Conservation (phyloP, 2,329 filamentous ascomycete genomes). For the Parastagonospora avenae region DNA sequence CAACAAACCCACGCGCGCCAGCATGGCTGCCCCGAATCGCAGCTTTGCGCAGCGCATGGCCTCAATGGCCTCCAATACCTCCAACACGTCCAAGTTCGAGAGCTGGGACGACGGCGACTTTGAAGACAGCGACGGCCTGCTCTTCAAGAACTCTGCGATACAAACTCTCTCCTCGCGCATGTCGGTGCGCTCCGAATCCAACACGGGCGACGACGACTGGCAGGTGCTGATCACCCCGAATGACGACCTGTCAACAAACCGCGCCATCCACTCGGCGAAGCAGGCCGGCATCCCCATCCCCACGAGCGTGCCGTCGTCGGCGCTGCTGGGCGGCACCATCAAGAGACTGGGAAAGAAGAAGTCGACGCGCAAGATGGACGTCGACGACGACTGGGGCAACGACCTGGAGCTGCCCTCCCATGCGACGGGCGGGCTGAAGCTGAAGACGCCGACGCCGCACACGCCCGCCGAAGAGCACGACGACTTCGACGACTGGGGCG, state of each 20-base stretch:
- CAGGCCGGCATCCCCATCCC: constrained; percentile 92
- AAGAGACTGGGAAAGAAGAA: constrained; percentile 75
- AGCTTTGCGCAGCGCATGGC: constrained; percentile 47
- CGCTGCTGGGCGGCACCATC: constrained; percentile 89
- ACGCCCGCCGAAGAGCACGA: constrained; percentile 65
- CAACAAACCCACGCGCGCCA: constrained; percentile 25
- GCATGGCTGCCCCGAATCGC: constrained; percentile 41
- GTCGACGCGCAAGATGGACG: constrained; percentile 50
- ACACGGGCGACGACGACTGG: constrained; percentile 80
- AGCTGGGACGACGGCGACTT: constrained; percentile 65
- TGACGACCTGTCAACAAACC: constrained; percentile 80
- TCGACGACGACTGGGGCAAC: constrained; percentile 58
- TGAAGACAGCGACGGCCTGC: constrained; percentile 62
- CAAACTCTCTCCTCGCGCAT: constrained; percentile 81
- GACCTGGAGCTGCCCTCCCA: constrained; percentile 54
- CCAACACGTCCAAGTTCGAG: constrained; percentile 62
- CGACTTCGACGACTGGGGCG: constrained; percentile 89
- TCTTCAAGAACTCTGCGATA: constrained; percentile 72
- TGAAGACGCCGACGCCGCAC: constrained; percentile 53
- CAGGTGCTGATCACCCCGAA: constrained; percentile 84
- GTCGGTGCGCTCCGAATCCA: constrained; percentile 81
- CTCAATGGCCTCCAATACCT: constrained; percentile 60
- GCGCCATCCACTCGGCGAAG: constrained; percentile 80
- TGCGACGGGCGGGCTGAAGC: constrained; percentile 46
- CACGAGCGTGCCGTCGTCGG: constrained; percentile 82